Conservation (phyloP, 768 basidiomycete genomes). For the Lactifluus hygrophoroides region DNA sequence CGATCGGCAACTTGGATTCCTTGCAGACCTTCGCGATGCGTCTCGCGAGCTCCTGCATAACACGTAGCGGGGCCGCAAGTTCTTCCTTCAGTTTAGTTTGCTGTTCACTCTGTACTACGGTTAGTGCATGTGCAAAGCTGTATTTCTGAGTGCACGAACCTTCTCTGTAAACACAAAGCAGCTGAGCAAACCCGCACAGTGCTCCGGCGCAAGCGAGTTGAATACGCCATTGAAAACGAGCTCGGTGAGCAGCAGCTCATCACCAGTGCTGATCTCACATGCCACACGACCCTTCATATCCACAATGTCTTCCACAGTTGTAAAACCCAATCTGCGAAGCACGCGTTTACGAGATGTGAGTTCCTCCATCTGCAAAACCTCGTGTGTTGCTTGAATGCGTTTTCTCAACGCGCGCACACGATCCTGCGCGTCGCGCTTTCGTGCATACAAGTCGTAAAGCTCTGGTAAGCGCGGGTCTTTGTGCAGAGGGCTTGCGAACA, state of each 20-base stretch:
- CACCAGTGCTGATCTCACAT: constrained; percentile 96
- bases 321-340: constrained; percentile 85
- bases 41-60: constrained; percentile 92
- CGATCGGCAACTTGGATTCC: constrained; percentile 81
- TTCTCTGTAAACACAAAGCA: constrained; percentile 98
- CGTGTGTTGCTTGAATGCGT: constrained; percentile 82
- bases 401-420: constrained; percentile 73
- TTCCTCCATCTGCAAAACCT: constrained; percentile 92
- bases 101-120: constrained; percentile 65
- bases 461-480: constrained; percentile 70
- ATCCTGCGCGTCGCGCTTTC: constrained; percentile 63
- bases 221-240: constrained; percentile 96
- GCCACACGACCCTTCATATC: constrained; percentile 98
- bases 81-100: constrained; percentile 85
- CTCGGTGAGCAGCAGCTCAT: constrained; percentile 93
- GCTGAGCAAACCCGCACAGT: constrained; percentile 87
- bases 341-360: constrained; percentile 94
- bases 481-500: constrained; percentile 73
- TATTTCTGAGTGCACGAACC: constrained; percentile 34
- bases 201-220: constrained; percentile 82
- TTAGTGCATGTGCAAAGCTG: neutral
- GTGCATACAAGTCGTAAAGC: constrained; percentile 70
- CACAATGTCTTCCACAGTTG: constrained; percentile 81
- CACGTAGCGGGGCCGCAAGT: constrained; percentile 81
- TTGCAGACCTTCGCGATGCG: constrained; percentile 96